Evolutionary conservation across 768 basidiomycete species (phyloP).

Genomic region (Basidioascus undulatus): DNA sequence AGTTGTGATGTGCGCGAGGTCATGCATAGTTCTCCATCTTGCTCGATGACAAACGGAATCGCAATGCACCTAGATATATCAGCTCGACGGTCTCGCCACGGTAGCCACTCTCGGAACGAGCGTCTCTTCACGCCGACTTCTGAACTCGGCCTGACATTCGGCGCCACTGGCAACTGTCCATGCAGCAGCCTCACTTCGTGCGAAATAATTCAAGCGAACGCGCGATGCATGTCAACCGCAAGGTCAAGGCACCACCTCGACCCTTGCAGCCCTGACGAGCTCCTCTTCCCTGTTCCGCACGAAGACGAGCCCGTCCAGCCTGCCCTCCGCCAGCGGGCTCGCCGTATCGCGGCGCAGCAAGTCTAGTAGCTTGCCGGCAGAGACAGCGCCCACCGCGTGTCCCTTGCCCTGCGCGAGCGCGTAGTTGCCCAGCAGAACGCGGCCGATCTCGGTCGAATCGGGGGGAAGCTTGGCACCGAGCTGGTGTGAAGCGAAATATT

Average conservation of each 20-base stretch:
- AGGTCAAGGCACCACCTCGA: conserved; percentile 1
- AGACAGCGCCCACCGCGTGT: conserved; percentile 48
- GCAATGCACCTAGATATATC: too few species aligned
- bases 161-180: too few species aligned
- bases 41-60: too few species aligned
- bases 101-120: too few species aligned
- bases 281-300: conserved; percentile 8
- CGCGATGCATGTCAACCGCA: neutral
- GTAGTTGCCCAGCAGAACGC: conserved; percentile 58
- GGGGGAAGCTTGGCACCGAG: neutral
- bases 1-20: too few species aligned
- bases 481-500: conserved; percentile 2
- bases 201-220: too few species aligned
- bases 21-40: too few species aligned
- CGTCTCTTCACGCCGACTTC: too few species aligned
- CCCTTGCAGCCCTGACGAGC: conserved; percentile 2
- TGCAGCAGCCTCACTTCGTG: too few species aligned
- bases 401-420: conserved; percentile 58
- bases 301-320: conserved; percentile 2
- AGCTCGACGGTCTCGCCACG: too few species aligned
- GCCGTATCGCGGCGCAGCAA: neutral
- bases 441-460: conserved; percentile 40
- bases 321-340: neutral
- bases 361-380: conserved; percentile 21
- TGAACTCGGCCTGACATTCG: too few species aligned